phyloP scores from a whole-genome alignment of 352 stramenopile species.

The Phytophthora ramorum region DNA sequence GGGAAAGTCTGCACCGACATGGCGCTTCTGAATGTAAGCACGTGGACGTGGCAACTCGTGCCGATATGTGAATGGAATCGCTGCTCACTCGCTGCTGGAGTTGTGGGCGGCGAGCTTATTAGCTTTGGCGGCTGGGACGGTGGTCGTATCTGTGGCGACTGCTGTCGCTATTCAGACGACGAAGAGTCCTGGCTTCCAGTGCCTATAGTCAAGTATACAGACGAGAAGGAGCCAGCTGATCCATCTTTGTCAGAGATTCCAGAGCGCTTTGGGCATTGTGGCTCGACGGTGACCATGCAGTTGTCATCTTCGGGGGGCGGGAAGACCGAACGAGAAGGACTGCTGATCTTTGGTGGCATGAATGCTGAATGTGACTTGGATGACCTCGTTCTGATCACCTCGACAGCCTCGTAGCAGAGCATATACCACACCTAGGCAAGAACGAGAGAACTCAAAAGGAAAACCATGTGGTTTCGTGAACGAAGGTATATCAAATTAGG shows the following conservation, averaged over 20 bases:
- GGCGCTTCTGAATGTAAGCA: slow-evolving; percentile 43
- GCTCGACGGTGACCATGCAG: slow-evolving; percentile 26
- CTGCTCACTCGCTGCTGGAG: slow-evolving; percentile 49
- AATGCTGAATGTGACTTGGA: slow-evolving; percentile 55
- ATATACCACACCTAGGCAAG: not conserved
- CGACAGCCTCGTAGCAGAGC: not conserved
- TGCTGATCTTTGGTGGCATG: slow-evolving; percentile 72
- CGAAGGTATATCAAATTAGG: no score
- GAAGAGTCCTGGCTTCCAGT: slow-evolving; percentile 52
- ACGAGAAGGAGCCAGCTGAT: not conserved
- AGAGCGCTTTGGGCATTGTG: slow-evolving; percentile 61
- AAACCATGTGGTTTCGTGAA: no score
- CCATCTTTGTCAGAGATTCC: slow-evolving; percentile 6
- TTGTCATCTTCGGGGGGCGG: not conserved
- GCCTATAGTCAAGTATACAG: not conserved
- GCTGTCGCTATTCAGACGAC: slow-evolving; percentile 53
- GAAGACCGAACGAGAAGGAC: slow-evolving; percentile 21
- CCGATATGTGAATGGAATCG: slow-evolving; percentile 65
- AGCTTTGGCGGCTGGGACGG: slow-evolving; percentile 71
- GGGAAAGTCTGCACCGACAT: slow-evolving; percentile 69
- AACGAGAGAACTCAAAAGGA: not conserved
- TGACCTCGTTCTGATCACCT: slow-evolving; percentile 39
- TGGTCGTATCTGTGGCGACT: slow-evolving; percentile 49
- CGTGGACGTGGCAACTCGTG: slow-evolving; percentile 61
- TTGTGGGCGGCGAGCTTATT: slow-evolving; percentile 37